Evolutionary conservation across 2,329 filamentous ascomycete species (phyloP), one percentile per base, ranked within the genome.

Genomic region (Dissoconium aciculare): DNA sequence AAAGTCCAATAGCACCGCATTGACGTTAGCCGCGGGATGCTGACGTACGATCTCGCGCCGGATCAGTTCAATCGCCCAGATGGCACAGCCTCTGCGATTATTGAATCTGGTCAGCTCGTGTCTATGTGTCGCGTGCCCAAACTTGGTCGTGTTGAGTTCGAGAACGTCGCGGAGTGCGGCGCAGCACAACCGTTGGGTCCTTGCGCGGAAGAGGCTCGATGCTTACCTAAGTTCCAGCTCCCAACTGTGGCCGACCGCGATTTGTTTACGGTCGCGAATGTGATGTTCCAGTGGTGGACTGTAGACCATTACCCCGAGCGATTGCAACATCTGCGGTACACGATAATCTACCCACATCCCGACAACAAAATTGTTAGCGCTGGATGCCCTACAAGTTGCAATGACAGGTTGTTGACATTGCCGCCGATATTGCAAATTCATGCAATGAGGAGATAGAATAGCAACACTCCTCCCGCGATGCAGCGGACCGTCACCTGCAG

Each of bases 1-100:
- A 58, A 95, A 98, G 56, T 98, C 89, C 40, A 98, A 89, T 45
- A 98, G 56, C 23, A 95, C 82, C 15, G 89, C 85, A 52, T 98
- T 98, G 39, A 78, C 55, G 11, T 60, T 58, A 4, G 35, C 34
- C 1, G 74, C 66, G 1, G 84, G 80, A 46, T 94, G 73, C 10
- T 71, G 56, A 27, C 64, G 68, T 34, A 75, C 49, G 30, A 98
- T 95, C 52, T 94, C 81, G 17, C 78, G 69, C 31, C 74, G 67
- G 40, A 98, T 78, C 40, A 94, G 60, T 54, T 98, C 89, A 1
- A 95, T 80, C 38, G 82, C 89, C 85, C 87, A 95, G 43, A 98
- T 93, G 47, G 81, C 93, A 52, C 84, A 89, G 10, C 82, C 87
- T 57, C 41, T 44, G 30, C 32, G 8, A 12, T 8, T 8, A 8